phyloP scores from a whole-genome alignment of 805 yeast species.

The Saturnispora gosingensis region DNA sequence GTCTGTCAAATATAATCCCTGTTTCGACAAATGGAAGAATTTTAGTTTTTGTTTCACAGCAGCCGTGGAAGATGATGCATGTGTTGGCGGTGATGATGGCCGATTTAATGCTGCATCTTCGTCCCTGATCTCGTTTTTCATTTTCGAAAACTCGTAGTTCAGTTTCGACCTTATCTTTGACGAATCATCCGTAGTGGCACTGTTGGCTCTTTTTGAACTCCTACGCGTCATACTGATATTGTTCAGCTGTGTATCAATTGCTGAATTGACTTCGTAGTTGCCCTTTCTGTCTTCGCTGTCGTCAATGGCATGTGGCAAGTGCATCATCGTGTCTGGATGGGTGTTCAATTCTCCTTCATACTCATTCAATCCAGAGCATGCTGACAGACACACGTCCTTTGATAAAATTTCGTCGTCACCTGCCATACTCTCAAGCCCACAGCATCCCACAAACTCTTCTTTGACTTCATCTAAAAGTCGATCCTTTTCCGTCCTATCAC shows the following conservation, averaged over 20 bases:
- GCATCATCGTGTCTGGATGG: background rate
- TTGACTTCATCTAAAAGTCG: background rate
- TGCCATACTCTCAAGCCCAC: background rate
- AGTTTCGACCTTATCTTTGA: slow-evolving; percentile 22
- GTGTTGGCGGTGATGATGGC: background rate
- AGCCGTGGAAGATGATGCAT: background rate
- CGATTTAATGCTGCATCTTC: background rate
- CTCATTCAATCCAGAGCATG: background rate
- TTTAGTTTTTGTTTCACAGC: background rate
- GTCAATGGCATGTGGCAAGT: background rate
- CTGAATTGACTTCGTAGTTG: background rate
- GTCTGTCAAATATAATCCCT: slow-evolving; percentile 14
- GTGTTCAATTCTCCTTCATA: background rate
- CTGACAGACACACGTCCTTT: background rate
- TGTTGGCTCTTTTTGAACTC: background rate
- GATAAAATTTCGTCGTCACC: background rate
- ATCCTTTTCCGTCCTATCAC: background rate
- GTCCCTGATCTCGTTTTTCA: background rate
- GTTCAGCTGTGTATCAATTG: background rate
- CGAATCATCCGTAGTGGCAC: slow-evolving; percentile 18
- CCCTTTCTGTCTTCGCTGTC: background rate
- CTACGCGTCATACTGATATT: background rate
- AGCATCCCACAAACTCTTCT: background rate
- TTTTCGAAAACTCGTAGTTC: slow-evolving; percentile 3
- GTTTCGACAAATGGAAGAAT: slow-evolving; percentile 14